A percentile compares a stretch with the other conserved stretches of the same genome.
Evolutionary conservation across 768 basidiomycete species (phyloP).

Genomic region (Hericium alpestre): DNA sequence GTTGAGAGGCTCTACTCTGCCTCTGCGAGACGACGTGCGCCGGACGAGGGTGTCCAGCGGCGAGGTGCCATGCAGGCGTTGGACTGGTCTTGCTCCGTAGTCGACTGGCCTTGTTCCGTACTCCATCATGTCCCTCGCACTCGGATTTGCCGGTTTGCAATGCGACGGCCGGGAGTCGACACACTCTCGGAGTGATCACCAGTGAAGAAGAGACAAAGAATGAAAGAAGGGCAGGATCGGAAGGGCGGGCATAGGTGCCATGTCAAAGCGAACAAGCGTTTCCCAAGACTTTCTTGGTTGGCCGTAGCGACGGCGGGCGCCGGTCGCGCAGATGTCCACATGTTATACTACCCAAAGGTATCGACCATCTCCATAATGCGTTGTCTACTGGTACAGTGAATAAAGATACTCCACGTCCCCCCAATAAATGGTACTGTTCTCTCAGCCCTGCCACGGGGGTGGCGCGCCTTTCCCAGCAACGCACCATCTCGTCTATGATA

Average conservation of each 20-base stretch:
- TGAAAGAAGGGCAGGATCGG: too few species aligned
- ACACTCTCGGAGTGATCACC: too few species aligned
- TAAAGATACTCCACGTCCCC: not conserved
- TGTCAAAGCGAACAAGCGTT: too few species aligned
- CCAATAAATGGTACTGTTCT: not conserved
- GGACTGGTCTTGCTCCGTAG: not conserved
- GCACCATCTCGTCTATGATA: slow-evolving; percentile 51
- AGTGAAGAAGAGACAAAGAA: too few species aligned
- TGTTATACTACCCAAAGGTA: too few species aligned
- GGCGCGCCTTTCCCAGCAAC: slow-evolving; percentile 41
- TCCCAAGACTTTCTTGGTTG: too few species aligned
- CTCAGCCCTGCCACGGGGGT: not conserved
- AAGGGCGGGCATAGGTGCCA: too few species aligned
- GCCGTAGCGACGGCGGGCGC: slow-evolving; percentile 1
- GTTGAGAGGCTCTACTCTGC: too few species aligned
- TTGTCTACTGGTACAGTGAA: not conserved
- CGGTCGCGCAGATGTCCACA: too few species aligned
- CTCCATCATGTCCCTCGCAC: too few species aligned
- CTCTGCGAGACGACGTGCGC: slow-evolving; percentile 37
- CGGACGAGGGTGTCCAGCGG: slow-evolving; percentile 51
- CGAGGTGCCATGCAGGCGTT: slow-evolving; percentile 30
- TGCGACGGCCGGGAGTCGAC: too few species aligned
- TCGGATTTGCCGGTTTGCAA: too few species aligned
- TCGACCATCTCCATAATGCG: not conserved
- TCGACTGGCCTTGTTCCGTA: not conserved